Base-by-base conservation (phyloP, 306 rosid species). In the Delonix regia region DNA sequence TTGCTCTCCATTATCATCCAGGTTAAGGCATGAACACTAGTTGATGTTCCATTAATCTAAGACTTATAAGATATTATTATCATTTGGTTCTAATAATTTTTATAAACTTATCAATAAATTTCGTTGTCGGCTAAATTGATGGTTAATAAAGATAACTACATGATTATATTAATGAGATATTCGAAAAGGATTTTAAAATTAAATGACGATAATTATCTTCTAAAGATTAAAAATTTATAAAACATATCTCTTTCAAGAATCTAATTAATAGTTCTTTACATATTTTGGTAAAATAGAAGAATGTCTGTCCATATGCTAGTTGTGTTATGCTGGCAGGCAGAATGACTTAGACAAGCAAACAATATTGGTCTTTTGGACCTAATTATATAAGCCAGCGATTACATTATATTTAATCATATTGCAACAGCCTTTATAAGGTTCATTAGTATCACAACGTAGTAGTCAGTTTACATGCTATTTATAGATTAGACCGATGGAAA, bases 401-500 rank as follows among this genome's bases (percentile, higher is more conserved):
- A 14, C 30, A 36, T 25, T 47, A 53, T 66, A 15, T 18, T 57
- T 67, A 30, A 38, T 73, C 53, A 56, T 55, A 45, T 63, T 42
- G 48, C 33, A 39, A 22, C 22, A 19, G n/a, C 25, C 42, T 36
- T 56, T 39, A 16, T 0, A 36, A 30, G 48, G 38, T 49, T 48
- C 44, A 34, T 28, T 66, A 28, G 47, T 44, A 45, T 47, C 36
- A 62, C 47, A 18, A 18, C 41, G 69, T 41, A 6, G 47, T 41
- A 51, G 18, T 24, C 49, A 28, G 21, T 71, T 49, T 69, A 52
- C 81, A 69, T 62, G 81, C 6, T 53, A 1, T 27, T 71, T 33
- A 16, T 76, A 10, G n/a, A 59, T 30, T 38, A 25, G 60, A 71
- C 55, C 21, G 25, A 47, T 27, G 19, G 33, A 49, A 41, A 52